Base-by-base conservation (phyloP, 495 filamentous ascomycete species). In the Penicillium parvum region DNA sequence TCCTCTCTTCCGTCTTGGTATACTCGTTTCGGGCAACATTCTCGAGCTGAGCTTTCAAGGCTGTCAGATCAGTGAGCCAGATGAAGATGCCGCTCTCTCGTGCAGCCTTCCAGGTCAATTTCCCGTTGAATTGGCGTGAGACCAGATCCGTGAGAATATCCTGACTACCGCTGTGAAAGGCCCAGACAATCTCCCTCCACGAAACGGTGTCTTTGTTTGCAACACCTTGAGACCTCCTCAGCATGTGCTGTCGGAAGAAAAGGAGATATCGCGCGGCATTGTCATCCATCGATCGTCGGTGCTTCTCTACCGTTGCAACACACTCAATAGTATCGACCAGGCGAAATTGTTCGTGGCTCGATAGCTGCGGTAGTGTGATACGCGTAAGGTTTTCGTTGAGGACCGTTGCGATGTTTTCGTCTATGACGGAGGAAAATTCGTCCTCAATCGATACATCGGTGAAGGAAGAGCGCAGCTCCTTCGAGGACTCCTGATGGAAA, bases 121-220 rank as follows among this genome's bases (percentile, higher is more conserved):
- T 80, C 0, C 81, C 82, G 50, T 86, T 79, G 61, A 84, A 87
- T 48, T 92, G 88, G 12, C 76, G 69, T 6, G 82, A 84, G n/a
- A 96, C 84, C 45, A 95, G 78, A 60, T 96, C 90, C 1, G 88
- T 67, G 6, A 99, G 70, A 29, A 97, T 92, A 58, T 97, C 94
- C 63, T 99, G 92, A 41, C 87, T 95, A 10, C 67, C 75, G 48
- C 88, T 95, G 62, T 96, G 89, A 51, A 84, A 91, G 15, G 91
- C 94, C 90, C 91, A 97, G 34, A 85, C 83, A 43, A 95, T 91
- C 55, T 96, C 91, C 61, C 94, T 74, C 88, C 90, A 99, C 4
- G 86, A 85, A 50, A 96, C 79, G 14, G 79, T 73, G 5, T 81
- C 77, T 57, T 79, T 81, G 50, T 76, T 78, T 6, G 78, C 60